Conservation (phyloP, 2,329 filamentous ascomycete genomes). For the Fusarium liriodendri region DNA sequence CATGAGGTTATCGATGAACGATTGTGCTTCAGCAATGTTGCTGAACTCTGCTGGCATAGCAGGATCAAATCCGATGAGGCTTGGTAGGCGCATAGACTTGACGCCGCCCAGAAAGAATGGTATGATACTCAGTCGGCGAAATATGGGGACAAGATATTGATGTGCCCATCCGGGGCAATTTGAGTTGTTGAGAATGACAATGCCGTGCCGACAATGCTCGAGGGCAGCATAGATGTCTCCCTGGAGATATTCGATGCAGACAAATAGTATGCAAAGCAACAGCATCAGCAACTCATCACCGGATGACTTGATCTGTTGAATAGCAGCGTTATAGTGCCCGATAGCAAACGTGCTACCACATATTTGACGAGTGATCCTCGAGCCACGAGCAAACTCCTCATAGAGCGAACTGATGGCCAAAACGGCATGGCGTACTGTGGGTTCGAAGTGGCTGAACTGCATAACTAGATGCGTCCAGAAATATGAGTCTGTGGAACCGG, state of each 20-base stretch:
- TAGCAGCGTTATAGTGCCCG: conserved; percentile 21
- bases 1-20: background rate
- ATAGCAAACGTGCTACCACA: conserved; percentile 17
- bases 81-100: background rate
- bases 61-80: background rate
- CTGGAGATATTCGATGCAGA: conserved; percentile 28
- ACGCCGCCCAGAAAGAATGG: conserved; percentile 11
- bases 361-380: conserved; percentile 5
- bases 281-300: conserved; percentile 11
- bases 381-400: conserved; percentile 10
- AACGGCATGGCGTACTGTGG: conserved; percentile 21
- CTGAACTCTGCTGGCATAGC: background rate
- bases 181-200: conserved; percentile 1
- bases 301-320: conserved; percentile 6
- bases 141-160: conserved; percentile 16
- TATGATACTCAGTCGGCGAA: conserved; percentile 16
- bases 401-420: conserved; percentile 28
- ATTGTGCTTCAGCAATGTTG: background rate
- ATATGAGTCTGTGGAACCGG: conserved; percentile 22
- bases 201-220: conserved; percentile 15
- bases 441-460: conserved; percentile 32
- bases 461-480: conserved; percentile 36
- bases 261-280: conserved; percentile 22
- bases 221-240: conserved; percentile 15
- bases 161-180: background rate